phyloP scores from a whole-genome alignment of 2,329 filamentous ascomycete species.

The Pseudopithomyces maydicus region DNA sequence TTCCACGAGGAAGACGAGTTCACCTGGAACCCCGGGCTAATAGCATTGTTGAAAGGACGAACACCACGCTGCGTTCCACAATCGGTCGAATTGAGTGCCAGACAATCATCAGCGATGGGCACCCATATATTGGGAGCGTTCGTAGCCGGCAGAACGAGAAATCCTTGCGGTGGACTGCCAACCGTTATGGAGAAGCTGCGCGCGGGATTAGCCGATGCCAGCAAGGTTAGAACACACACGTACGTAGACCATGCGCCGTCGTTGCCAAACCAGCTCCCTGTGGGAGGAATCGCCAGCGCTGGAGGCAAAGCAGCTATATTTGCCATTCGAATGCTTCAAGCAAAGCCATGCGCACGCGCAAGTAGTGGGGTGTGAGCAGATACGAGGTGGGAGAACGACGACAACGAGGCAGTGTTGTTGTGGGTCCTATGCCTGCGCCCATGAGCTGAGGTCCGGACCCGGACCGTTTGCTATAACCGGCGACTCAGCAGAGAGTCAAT shows the following conservation, averaged over 20 bases:
- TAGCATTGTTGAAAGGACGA: conserved; percentile 5
- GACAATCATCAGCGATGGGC: conserved; percentile 20
- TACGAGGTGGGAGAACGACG: background rate
- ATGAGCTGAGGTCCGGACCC: background rate
- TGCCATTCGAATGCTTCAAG: background rate
- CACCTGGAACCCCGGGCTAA: conserved; percentile 16
- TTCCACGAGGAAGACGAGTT: conserved; percentile 19
- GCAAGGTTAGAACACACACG: background rate
- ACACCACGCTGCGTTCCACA: conserved; percentile 18
- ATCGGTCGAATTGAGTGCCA: background rate
- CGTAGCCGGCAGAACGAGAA: conserved; percentile 29
- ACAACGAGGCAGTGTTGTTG: background rate
- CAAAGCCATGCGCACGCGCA: background rate
- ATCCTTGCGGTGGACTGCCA: conserved; percentile 32
- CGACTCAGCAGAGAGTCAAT: background rate
- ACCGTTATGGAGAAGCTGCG: conserved; percentile 25
- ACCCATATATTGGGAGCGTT: conserved; percentile 20
- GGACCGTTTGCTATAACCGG: background rate
- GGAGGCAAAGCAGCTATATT: background rate
- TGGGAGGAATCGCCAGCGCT: conserved; percentile 13
- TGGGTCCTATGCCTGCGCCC: background rate
- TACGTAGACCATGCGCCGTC: conserved; percentile 29
- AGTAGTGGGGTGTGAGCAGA: background rate
- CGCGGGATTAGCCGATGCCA: background rate
- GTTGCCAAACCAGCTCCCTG: conserved; percentile 20